Evolutionary conservation across 2,329 filamentous ascomycete species (phyloP), one percentile per base, ranked within the genome.

Genomic region (Xylariaceae sp.): DNA sequence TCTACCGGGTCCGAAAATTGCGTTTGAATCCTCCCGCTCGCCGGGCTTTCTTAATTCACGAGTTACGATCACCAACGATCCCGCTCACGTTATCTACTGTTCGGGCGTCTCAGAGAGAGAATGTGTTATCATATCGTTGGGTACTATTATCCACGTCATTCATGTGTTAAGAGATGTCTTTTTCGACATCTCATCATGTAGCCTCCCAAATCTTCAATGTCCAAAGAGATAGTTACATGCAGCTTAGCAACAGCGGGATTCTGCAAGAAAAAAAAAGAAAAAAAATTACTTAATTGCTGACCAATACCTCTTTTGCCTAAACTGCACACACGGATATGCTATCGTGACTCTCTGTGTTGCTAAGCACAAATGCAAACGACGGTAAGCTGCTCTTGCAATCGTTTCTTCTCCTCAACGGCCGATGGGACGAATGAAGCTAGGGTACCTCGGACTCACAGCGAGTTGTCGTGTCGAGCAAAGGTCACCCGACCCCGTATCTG

Each of bases 401-500:
- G 19, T 19, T 19, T 19, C 19, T 19, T 19, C 19, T 19, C 19
- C 19, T 19, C 19, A 40, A 41, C 47, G 7, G 19, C 8, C n/a
- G 34, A 34, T 27, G 30, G 43, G 44, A 30, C 30, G 37, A 40
- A 42, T 31, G 26, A 29, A 26, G 27, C 35, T 30, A 53, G 37
- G 19, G 42, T 60, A 56, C 57, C 48, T 58, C 47, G 34, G 49
- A 45, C 50, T 56, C 30, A 50, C 55, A 37, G 47, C 50, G 35
- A 55, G 45, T 50, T 41, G 50, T 52, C 35, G 55, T 54, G 57
- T 55, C 34, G 53, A 54, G 40, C 19, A 4, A 19, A 61, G 53
- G 59, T 61, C 59, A 61, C 55, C 55, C 37, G 53, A 53, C 47
- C 56, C 55, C 55, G 55, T 55, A 54, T 51, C 56, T 54, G 47